phyloP scores from a whole-genome alignment of 352 stramenopile species.

The Pythium guiyangense region DNA sequence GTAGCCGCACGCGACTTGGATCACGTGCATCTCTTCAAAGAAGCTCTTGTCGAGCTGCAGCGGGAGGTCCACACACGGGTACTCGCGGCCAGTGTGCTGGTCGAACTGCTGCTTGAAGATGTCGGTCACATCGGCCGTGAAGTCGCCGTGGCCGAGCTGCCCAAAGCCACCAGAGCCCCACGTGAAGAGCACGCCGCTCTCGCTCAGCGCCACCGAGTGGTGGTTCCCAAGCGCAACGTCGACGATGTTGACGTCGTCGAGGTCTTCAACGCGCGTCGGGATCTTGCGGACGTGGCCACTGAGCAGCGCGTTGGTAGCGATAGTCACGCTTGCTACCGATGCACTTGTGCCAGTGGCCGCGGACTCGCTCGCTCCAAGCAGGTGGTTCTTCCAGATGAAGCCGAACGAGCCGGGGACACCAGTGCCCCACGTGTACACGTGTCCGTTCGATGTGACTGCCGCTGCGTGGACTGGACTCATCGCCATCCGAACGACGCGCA shows the following conservation, averaged over 20 bases:
- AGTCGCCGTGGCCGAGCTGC: conserved; percentile 72
- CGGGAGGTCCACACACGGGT: conserved; percentile 59
- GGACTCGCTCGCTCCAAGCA: conserved; percentile 1
- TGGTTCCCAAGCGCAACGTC: conserved; percentile 48
- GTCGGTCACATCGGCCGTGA: conserved; percentile 27
- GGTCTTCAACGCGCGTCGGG: conserved; percentile 58
- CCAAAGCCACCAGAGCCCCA: conserved; percentile 68
- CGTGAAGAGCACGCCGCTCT: conserved; percentile 53
- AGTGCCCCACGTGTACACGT: conserved; percentile 69
- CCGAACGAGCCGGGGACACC: conserved; percentile 64
- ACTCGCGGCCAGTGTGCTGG: conserved; percentile 57
- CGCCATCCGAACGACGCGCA: conserved; percentile 40
- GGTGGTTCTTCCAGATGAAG: conserved; percentile 25
- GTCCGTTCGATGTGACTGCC: conserved; percentile 56
- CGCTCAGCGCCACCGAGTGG: conserved; percentile 64
- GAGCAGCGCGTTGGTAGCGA: not conserved
- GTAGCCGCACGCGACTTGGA: conserved; percentile 66
- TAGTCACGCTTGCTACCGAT: not conserved
- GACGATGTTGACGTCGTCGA: conserved; percentile 49
- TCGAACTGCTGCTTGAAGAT: conserved; percentile 70
- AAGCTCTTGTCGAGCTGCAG: conserved; percentile 62
- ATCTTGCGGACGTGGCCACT: conserved; percentile 21
- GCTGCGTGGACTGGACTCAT: conserved; percentile 54
- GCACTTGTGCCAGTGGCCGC: no score
- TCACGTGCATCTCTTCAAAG: conserved; percentile 70